Evolutionary conservation across 352 stramenopile genomes (phyloP).

Genomic region (Pythium periplocum): DNA sequence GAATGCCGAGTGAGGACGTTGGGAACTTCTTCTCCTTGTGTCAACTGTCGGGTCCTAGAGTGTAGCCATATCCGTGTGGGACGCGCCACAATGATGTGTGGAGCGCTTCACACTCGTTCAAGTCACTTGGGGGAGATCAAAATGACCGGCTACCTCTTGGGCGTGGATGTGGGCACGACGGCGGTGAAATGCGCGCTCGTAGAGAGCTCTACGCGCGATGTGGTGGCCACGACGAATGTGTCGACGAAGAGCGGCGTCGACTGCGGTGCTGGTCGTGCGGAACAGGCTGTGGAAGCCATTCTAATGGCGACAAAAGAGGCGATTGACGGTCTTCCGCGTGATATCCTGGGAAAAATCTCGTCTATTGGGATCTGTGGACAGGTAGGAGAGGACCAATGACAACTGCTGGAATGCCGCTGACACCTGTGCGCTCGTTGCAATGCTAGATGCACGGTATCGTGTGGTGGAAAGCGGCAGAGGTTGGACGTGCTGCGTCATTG

Average conservation of each 20-base stretch:
- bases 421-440: background rate
- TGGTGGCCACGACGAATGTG: constrained; percentile 30
- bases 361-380: constrained; percentile 71
- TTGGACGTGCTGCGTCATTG: constrained; percentile 20
- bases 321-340: constrained; percentile 25
- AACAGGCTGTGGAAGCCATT: constrained; percentile 46
- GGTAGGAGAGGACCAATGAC: constrained; percentile 14
- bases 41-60: too few species aligned
- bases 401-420: background rate
- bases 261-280: constrained; percentile 14
- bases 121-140: too few species aligned
- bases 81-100: background rate
- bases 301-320: constrained; percentile 35
- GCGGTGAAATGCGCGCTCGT: constrained; percentile 73
- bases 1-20: too few species aligned
- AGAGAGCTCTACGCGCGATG: constrained; percentile 17
- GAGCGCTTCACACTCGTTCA: background rate
- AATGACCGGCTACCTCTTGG: constrained; percentile 15
- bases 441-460: constrained; percentile 82
- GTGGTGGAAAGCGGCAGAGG: constrained; percentile 60
- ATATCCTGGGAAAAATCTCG: constrained; percentile 17
- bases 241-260: constrained; percentile 27
- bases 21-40: too few species aligned
- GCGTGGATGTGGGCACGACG: constrained; percentile 73
- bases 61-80: too few species aligned